phyloP scores from a whole-genome alignment of 225 moss, liverwort and hornwort genomes.

The Climacium dendroides region DNA sequence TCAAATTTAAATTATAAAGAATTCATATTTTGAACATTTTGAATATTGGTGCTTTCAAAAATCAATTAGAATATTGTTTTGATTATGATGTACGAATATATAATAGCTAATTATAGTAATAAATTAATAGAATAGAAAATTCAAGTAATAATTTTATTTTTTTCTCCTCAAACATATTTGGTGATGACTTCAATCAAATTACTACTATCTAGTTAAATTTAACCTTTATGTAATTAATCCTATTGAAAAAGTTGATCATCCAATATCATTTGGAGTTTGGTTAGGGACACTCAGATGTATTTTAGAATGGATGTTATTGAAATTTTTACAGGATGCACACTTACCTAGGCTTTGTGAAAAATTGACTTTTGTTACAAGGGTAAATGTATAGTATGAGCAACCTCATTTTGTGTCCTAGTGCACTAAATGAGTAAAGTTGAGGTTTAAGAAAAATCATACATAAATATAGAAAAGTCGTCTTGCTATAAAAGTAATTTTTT shows the following conservation, averaged over 20 bases:
- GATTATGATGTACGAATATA: background rate
- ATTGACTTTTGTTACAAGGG: background rate
- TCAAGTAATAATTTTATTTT: too few species aligned
- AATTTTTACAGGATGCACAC: background rate
- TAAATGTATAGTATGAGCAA: background rate
- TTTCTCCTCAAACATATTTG: too few species aligned
- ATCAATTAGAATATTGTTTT: background rate
- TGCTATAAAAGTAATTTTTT: background rate
- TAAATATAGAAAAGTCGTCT: background rate
- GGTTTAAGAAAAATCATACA: background rate
- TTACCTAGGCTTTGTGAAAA: background rate
- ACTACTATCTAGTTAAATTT: too few species aligned
- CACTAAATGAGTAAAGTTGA: background rate
- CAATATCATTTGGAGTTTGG: background rate
- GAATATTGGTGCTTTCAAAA: background rate
- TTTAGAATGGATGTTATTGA: background rate
- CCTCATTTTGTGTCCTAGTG: background rate
- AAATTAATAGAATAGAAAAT: background rate
- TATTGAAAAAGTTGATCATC: too few species aligned
- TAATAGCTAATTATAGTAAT: background rate
- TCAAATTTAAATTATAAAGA: background rate
- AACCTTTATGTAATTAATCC: too few species aligned
- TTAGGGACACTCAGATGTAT: background rate
- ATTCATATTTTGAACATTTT: background rate
- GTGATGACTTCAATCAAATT: too few species aligned